Conservation (phyloP, 164 flowering plant genomes). For the Nymphaea thermarum region DNA sequence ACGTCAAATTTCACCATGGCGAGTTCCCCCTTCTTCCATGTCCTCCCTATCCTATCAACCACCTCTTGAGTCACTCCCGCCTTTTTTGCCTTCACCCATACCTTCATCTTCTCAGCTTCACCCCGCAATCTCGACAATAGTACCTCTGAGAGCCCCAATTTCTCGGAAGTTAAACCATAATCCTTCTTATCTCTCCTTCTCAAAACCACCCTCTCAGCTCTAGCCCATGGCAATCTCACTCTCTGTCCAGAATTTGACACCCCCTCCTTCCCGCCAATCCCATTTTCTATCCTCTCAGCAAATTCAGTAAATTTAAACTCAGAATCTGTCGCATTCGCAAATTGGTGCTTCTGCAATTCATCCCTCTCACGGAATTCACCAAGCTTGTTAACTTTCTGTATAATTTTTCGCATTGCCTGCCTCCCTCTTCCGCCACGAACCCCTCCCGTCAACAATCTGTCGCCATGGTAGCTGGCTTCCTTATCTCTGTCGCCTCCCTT, state of each 20-base stretch:
- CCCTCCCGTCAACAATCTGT: constrained; percentile 32
- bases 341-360: neutral
- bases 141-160: constrained; percentile 37
- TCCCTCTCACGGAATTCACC: constrained; percentile 4
- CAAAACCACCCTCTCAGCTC: constrained; percentile 32
- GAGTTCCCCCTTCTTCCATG: constrained; percentile 68
- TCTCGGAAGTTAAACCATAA: constrained; percentile 37
- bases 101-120: constrained; percentile 47
- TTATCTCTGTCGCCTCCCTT: constrained; percentile 9
- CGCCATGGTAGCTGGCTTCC: constrained; percentile 1
- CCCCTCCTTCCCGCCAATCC: neutral
- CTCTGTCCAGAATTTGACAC: neutral
- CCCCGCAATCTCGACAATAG: constrained; percentile 55
- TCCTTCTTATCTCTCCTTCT: constrained; percentile 50
- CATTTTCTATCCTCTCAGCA: neutral
- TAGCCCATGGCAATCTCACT: constrained; percentile 62
- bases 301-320: neutral
- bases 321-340: neutral
- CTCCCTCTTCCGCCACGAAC: constrained; percentile 49
- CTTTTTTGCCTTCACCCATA: constrained; percentile 86
- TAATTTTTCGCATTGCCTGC: constrained; percentile 41
- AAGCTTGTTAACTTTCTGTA: constrained; percentile 41
- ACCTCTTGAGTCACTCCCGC: constrained; percentile 66
- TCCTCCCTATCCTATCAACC: constrained; percentile 44
- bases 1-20: constrained; percentile 70